phyloP scores from a whole-genome alignment of 2,329 filamentous ascomycete genomes.

The Alternaria viburni region DNA sequence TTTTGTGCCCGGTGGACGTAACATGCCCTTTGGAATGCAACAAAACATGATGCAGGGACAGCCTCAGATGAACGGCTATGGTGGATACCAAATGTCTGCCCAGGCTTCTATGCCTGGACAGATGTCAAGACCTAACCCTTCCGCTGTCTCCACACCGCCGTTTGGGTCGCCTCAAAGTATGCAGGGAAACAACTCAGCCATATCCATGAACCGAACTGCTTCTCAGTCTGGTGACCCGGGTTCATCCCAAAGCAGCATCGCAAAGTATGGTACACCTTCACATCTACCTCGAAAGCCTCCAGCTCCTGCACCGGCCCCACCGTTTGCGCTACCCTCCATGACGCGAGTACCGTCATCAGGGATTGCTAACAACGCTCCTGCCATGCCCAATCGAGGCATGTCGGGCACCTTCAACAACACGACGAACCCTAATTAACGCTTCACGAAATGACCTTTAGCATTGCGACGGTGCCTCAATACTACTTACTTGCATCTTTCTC shows the following conservation, averaged over 20 bases:
- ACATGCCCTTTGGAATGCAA: constrained; percentile 42
- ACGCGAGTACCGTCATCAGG: constrained; percentile 26
- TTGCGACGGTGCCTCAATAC: constrained; percentile 34
- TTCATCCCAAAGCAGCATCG: constrained; percentile 54
- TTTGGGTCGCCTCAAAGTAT: constrained; percentile 41
- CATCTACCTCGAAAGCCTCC: constrained; percentile 63
- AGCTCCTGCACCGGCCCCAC: constrained; percentile 46
- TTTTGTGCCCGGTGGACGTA: constrained; percentile 73
- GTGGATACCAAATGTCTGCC: constrained; percentile 32
- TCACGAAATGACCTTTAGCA: constrained; percentile 31
- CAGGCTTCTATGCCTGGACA: constrained; percentile 30
- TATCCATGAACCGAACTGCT: constrained; percentile 31
- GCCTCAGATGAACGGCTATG: constrained; percentile 42
- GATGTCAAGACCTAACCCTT: constrained; percentile 38
- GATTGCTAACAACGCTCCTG: constrained; percentile 16
- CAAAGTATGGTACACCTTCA: constrained; percentile 63
- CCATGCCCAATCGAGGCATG: constrained; percentile 13
- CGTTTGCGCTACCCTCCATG: constrained; percentile 30
- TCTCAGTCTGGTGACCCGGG: constrained; percentile 29
- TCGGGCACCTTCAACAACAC: constrained; percentile 12
- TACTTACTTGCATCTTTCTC: constrained; percentile 17
- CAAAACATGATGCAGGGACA: constrained; percentile 38
- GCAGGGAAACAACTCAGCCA: constrained; percentile 25
- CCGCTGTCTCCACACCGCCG: constrained; percentile 31
- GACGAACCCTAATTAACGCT: constrained; percentile 22